These are phyloP conservation scores for Fraxinus sp. DNA, from an alignment of 305 asterid genomes.

Conservation along the genomic window DNA sequence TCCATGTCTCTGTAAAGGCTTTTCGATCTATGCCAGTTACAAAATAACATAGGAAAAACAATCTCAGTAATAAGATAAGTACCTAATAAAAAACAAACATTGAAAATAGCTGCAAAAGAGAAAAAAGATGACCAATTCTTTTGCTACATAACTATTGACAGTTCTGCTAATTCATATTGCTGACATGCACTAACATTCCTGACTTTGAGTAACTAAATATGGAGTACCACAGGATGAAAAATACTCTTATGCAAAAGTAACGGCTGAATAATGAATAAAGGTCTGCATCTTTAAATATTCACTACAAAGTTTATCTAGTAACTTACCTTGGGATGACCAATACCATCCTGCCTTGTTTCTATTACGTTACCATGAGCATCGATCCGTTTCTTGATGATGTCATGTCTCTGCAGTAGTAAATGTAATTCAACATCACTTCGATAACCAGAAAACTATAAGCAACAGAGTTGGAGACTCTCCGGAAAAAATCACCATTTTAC, in stretches of 20 bases:
- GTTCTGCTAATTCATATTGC: background rate
- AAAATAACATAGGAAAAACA: constrained; percentile 8
- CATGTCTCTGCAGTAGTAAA: constrained; percentile 74
- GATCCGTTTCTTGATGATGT: constrained; percentile 85
- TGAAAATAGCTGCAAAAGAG: background rate
- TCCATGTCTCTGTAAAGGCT: constrained; percentile 88
- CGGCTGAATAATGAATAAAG: background rate
- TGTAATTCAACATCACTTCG: constrained; percentile 24
- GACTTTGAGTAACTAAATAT: constrained; percentile 13
- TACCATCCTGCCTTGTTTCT: constrained; percentile 82
- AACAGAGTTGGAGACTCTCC: background rate
- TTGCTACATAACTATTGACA: background rate
- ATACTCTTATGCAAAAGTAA: constrained; percentile 1
- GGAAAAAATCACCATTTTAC: constrained; percentile 12
- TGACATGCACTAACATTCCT: constrained; percentile 9
- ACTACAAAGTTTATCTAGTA: constrained; percentile 15
- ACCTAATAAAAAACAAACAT: background rate
- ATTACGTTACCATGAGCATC: constrained; percentile 84
- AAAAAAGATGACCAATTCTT: background rate
- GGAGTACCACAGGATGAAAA: constrained; percentile 22
- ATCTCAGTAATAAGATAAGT: constrained; percentile 16
- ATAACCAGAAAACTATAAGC: constrained; percentile 7
- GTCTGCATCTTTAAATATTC: constrained; percentile 1
- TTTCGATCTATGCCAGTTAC: constrained; percentile 56
- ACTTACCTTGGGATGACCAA: constrained; percentile 84